Base-by-base conservation (phyloP, 139 green algal species). In the Closterium sp. region DNA sequence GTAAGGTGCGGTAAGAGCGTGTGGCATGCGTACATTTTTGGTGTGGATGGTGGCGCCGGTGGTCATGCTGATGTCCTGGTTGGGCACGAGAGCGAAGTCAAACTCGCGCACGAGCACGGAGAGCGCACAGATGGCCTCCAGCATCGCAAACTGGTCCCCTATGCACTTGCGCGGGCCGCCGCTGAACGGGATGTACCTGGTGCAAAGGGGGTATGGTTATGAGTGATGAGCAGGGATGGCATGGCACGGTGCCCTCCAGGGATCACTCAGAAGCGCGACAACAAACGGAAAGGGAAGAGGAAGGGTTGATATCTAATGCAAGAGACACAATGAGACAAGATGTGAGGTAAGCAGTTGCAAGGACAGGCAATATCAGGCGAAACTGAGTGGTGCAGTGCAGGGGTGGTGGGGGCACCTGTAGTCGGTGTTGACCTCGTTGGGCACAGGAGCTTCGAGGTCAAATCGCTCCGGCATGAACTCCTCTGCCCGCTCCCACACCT, bases 101-200 rank as follows among this genome's bases (percentile, higher is more conserved):
- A 97, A 98, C 27, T 96, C 93, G 88, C 97, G 95, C 22, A 99
- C 92, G 45, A 99, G 86, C 86, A 98, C 95, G 27, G 97, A 97
- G 85, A 99, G 95, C 13, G 91, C 94, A 4, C 94, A 92, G 22
- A 96, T 89, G 34, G 93, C 92, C 87, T 96, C 95, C 70, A 96
- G 98, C 38, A 99, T 92, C 31, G 98, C 98, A 96, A 99, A 99
- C 95, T 99, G 97, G 94, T 99, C 98, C 19, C 98, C 98, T 9
- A 99, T 96, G 89, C 98, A 99, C 95, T 99, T 99, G 70, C 97
- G 96, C n/a, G 97, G 97, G 6, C 97, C 97, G 70, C 96, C 97
- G 89, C 94, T 97, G 96, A 98, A 98, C 34, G 97, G 97, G 86
- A 98, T 97, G 94, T 97, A 98, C 92, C 96, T 94, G 89, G 24